Evolutionary conservation across 352 stramenopile genomes (phyloP).

Genomic region (Globisporangium solare): DNA sequence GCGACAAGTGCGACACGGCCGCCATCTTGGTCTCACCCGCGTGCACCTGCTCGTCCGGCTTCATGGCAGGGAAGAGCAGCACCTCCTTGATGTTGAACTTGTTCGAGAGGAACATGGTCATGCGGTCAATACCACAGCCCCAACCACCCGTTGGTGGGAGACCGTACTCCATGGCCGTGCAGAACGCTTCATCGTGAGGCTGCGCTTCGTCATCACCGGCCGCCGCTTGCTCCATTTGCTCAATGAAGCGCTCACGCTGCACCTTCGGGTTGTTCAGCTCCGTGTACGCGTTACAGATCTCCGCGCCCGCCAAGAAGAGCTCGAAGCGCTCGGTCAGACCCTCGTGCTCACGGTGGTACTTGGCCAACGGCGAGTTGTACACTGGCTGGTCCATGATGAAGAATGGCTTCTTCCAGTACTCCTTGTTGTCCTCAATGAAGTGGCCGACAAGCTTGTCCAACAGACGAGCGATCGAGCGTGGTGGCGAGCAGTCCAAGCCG

Average conservation of each 20-base stretch:
- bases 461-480: slow-evolving; percentile 71
- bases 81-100: slow-evolving; percentile 97
- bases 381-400: slow-evolving; percentile 99
- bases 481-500: slow-evolving; percentile 58
- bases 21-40: slow-evolving; percentile 8
- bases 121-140: slow-evolving; percentile 96
- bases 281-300: slow-evolving; percentile 99
- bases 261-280: slow-evolving; percentile 97
- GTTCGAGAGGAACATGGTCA: slow-evolving; percentile 97
- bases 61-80: slow-evolving; percentile 99
- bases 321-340: slow-evolving; percentile 98
- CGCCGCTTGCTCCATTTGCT: slow-evolving; percentile 77
- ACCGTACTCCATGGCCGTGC: slow-evolving; percentile 94
- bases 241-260: slow-evolving; percentile 79
- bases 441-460: slow-evolving; percentile 87
- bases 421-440: slow-evolving; percentile 87
- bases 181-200: slow-evolving; percentile 94
- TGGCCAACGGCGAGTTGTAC: slow-evolving; percentile 97
- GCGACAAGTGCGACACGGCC: slow-evolving; percentile 4
- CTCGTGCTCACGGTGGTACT: slow-evolving; percentile 92
- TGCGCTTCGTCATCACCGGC: slow-evolving; percentile 82
- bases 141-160: slow-evolving; percentile 97
- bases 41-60: slow-evolving; percentile 86
- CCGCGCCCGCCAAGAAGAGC: slow-evolving; percentile 95
- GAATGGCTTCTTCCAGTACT: slow-evolving; percentile 93